Conservation (phyloP, 2,329 filamentous ascomycete genomes). For the Xylaria sp. region DNA sequence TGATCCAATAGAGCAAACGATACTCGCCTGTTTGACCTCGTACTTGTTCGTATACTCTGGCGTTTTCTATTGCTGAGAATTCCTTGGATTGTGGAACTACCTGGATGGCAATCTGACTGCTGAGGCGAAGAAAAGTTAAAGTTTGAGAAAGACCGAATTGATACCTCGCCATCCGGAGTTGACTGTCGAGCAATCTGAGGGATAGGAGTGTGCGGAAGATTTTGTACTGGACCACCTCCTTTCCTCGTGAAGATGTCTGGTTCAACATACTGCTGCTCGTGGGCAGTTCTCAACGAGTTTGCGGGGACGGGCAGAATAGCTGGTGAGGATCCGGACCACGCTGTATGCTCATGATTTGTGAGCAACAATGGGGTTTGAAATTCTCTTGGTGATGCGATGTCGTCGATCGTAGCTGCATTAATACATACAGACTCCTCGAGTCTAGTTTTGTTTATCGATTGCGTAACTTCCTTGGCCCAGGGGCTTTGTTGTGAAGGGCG, state of each 20-base stretch:
- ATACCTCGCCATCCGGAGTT: conserved; percentile 60
- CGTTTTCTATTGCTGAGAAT: conserved; percentile 39
- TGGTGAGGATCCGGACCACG: not conserved
- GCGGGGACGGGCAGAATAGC: not conserved
- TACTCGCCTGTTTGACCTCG: conserved; percentile 46
- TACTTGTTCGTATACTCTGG: conserved; percentile 36
- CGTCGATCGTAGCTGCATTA: not conserved
- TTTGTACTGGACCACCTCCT: conserved; percentile 2
- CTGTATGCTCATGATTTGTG: not conserved
- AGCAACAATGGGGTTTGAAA: not conserved
- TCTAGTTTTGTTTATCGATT: conserved; percentile 7
- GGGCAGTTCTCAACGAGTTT: not conserved
- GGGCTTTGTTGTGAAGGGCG: conserved; percentile 48
- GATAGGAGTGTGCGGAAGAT: conserved; percentile 42
- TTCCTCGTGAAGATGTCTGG: conserved; percentile 4
- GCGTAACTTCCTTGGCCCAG: conserved; percentile 40
- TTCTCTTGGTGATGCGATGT: not conserved
- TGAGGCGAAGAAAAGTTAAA: conserved; percentile 63
- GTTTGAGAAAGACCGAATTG: conserved; percentile 62
- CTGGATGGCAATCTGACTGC: conserved; percentile 39
- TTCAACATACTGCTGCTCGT: not conserved
- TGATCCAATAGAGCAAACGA: conserved; percentile 50
- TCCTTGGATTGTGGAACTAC: conserved; percentile 33
- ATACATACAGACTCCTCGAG: not conserved
- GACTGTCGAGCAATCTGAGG: conserved; percentile 46